Evolutionary conservation across 225 moss, liverwort and hornwort genomes (phyloP), one percentile per base, ranked within the genome.

Genomic region (Polytrichum commune): DNA sequence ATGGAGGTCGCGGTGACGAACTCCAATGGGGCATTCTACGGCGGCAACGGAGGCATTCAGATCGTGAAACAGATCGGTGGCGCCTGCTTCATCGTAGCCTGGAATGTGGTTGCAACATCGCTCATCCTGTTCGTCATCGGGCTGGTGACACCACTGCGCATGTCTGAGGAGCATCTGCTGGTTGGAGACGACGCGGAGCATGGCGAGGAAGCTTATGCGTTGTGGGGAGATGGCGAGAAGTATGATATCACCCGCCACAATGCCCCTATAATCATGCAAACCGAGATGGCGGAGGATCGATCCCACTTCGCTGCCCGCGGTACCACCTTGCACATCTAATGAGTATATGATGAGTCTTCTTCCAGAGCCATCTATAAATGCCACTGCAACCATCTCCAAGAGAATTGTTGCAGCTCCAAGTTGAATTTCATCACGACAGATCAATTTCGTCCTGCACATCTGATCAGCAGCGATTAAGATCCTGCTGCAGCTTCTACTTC

Each of bases 41-140:
- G 85, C 8, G 78, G 84, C 24, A 69, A 57, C 53, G 84, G 81
- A n/a, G 73, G 75, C 35, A 1, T 73, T 1, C 81, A 81, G 73
- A 25, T 85, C 18, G 19, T 78, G 54, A 85, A 81, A 68, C 81
- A 81, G 65, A 4, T 85, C 7, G 79, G 19, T 1, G 78, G 85
- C 28, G 85, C 79, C 13, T 62, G 46, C 1, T 85, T 53, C 62
- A 74, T 85, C 56, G 27, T 65, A 1, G 85, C 70, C 10, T 85
- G 85, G 85, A 85, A 85, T 76, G 6, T 74, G 29, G 81, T 78
- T 13, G 10, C 81, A 2, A 85, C 81, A 4, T 81, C 73, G 18
- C 38, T 81, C 10, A 81, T 85, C 60, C 29, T 81, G 1, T 71
- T 74, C 53, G 70, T 20, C 24, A 74, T 85, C 35, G 68, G 73